Base-by-base conservation (phyloP, 2,329 filamentous ascomycete species). In the Diplodia corticola region DNA sequence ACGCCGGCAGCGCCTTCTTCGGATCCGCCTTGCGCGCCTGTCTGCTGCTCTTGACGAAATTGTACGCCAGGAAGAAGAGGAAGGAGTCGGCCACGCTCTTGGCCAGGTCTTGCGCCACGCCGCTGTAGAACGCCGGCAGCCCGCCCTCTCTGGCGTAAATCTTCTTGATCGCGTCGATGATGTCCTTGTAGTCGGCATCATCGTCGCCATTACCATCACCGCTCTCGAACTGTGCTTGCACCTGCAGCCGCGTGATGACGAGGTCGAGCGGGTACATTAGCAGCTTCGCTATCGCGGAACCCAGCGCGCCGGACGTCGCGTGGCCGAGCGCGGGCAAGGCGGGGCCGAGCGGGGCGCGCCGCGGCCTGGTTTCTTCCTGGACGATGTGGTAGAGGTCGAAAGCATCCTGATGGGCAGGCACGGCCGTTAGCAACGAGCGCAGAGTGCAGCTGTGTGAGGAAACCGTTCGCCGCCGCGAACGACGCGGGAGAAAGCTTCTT, bases 1-100 rank as follows among this genome's bases (percentile, higher is more conserved):
- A 67, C 0, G 89, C 83, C 2, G 85, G 85, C 1, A 95, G 79
- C 74, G 59, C 84, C 30, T 48, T 44, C 46, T 69, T 70, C 22
- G 68, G 63, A 24, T 67, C 68, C 0, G 69, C 72, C 33, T 72
- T 69, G 6, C 71, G 64, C 33, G 70, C 71, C 54, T 79, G 71
- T 64, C 80, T 72, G 44, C 73, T 75, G 66, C 86, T 79, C 49
- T 85, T 78, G 22, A 88, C 71, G 64, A 84, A 85, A 2, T 80
- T 91, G 79, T 96, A 96, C 67, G 91, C 89, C 20, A 94, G 84
- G 79, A 96, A 96, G 82, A 96, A 96, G 61, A 96, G 82, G 74
- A 95, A 94, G 66, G 89, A 91, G 79, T 95, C 92, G 33, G 87
- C 76, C 13, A 84, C 76, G 50, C 78, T 78, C 69, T 84, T 84